Percentiles rank a stretch among this genome's conserved stretches.
phyloP scores from a whole-genome alignment of 1,139 yeast species.

The Yamadazyma pseudoaaseri region DNA sequence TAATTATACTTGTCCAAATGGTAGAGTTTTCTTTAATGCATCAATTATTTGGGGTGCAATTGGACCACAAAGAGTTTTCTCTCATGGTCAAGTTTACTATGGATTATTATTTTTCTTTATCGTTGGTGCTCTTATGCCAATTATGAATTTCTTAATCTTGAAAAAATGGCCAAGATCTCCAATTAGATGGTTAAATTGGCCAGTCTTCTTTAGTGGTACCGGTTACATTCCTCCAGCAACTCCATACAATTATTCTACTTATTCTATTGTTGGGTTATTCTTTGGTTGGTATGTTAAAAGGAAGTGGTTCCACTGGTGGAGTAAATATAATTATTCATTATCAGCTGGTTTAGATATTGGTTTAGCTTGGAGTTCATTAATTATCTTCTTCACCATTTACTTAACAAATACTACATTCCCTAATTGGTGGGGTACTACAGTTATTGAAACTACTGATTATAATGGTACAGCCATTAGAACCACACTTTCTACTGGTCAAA shows the following conservation, averaged over 20 bases:
- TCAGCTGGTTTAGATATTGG: conserved; percentile 47
- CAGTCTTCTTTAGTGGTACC: conserved; percentile 48
- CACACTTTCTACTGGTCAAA: conserved; percentile 9
- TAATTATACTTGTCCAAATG: conserved; percentile 44
- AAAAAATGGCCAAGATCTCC: conserved; percentile 21
- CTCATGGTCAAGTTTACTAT: conserved; percentile 38
- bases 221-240: conserved; percentile 51
- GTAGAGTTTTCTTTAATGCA: conserved; percentile 45
- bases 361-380: conserved; percentile 40
- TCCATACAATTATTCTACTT: conserved; percentile 41
- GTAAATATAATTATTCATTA: conserved; percentile 40
- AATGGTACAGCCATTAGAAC: conserved; percentile 9
- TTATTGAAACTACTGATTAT: conserved; percentile 9
- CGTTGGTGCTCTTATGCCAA: conserved; percentile 36
- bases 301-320: conserved; percentile 46
- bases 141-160: conserved; percentile 39
- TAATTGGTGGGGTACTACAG: conserved; percentile 39
- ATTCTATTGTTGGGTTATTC: conserved; percentile 32
- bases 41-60: conserved; percentile 50
- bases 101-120: conserved; percentile 41
- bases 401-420: conserved; percentile 26
- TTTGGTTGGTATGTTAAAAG: conserved; percentile 34
- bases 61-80: conserved; percentile 40
- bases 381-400: conserved; percentile 38
- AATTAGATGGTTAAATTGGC: conserved; percentile 46